These are phyloP conservation scores for Jacaranda mimosifolia DNA, from an alignment of 257 asterid species.

Conservation along the genomic window DNA sequence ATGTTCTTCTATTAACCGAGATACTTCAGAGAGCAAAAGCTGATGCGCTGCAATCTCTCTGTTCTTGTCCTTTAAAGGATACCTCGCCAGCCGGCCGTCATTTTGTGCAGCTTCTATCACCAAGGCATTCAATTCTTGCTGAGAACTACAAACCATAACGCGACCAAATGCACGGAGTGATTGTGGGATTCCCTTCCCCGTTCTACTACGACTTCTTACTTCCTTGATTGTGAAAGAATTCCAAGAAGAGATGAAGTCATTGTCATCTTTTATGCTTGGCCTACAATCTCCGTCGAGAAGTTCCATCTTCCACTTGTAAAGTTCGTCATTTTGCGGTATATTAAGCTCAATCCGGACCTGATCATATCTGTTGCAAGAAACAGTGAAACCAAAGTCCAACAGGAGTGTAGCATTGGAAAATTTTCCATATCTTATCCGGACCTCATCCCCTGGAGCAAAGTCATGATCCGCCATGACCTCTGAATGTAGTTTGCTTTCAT, in stretches of 20 bases:
- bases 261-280: conserved; percentile 56
- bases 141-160: conserved; percentile 60
- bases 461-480: conserved; percentile 82
- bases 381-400: conserved; percentile 83
- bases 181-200: conserved; percentile 89
- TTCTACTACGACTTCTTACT: conserved; percentile 54
- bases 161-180: conserved; percentile 89
- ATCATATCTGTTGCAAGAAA: conserved; percentile 67
- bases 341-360: conserved; percentile 66
- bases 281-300: conserved; percentile 57
- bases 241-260: conserved; percentile 49
- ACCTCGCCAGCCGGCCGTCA: conserved; percentile 85
- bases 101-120: conserved; percentile 62
- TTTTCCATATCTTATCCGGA: conserved; percentile 74
- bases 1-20: conserved; percentile 51
- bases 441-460: conserved; percentile 81
- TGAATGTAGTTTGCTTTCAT: conserved; percentile 61
- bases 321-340: conserved; percentile 59
- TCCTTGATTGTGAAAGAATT: conserved; percentile 71
- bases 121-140: conserved; percentile 67
- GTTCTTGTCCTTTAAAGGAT: conserved; percentile 65
- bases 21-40: conserved; percentile 56
- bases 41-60: conserved; percentile 80
- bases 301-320: conserved; percentile 61
- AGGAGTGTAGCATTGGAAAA: conserved; percentile 77